These are phyloP conservation scores for Hagleromyces aurorensis DNA, from an alignment of 805 yeast species.

Conservation along the genomic window DNA sequence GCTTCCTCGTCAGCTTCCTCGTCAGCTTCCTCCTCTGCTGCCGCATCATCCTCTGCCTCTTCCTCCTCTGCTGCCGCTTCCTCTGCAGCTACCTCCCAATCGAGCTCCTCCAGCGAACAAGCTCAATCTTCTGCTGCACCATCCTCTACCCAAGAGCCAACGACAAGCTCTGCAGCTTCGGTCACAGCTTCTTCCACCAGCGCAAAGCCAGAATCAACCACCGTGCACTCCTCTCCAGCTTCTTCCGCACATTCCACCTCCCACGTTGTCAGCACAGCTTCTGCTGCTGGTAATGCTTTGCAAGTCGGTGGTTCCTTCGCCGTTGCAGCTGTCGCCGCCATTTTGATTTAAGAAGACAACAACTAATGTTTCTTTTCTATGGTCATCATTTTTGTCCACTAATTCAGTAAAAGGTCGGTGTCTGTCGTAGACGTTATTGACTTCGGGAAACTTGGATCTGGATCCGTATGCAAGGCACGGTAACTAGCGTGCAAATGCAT, in stretches of 20 bases:
- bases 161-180: constrained; percentile 12
- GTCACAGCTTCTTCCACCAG: constrained; percentile 16
- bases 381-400: no score
- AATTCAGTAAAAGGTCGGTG: no score
- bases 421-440: no score
- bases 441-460: no score
- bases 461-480: no score
- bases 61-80: constrained; percentile 26
- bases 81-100: constrained; percentile 22
- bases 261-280: constrained; percentile 25
- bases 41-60: constrained; percentile 29
- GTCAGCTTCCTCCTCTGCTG: constrained; percentile 29
- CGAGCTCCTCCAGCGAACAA: constrained; percentile 22
- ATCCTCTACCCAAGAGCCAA: constrained; percentile 15
- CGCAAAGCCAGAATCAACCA: constrained; percentile 35
- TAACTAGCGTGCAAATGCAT: no score
- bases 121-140: constrained; percentile 19
- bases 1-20: constrained; percentile 30
- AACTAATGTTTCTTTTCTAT: no score
- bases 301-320: constrained; percentile 20
- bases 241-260: constrained; percentile 26
- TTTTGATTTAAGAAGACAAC: constrained; percentile 15
- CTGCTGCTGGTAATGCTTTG: constrained; percentile 29
- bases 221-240: constrained; percentile 42
- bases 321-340: constrained; percentile 23